Evolutionary conservation across 1,284 basidiomycete genomes (phyloP), one percentile per base, ranked within the genome.

Genomic region (Porogramme epimiltina): DNA sequence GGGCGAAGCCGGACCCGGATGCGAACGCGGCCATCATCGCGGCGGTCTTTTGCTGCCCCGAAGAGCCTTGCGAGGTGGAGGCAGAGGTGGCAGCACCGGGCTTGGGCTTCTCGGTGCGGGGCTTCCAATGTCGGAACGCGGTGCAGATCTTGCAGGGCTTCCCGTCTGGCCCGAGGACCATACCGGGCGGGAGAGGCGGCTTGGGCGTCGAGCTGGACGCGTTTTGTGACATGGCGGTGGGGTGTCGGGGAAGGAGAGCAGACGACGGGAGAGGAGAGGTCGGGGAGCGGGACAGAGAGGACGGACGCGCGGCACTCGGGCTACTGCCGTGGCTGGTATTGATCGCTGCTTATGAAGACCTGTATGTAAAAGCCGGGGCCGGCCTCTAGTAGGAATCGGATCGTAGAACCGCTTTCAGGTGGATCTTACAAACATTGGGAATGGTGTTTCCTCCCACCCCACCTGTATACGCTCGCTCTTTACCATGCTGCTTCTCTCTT

Each of bases 61-160:
- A 5, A 2, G 49, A 9, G 26, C 41, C 41, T 22, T 55, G 41
- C 15, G 28, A 31, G 28, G 28, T 8, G 28, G 13, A 6, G 28
- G 28, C 28, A 13, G 28, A 31, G 18, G 51, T 42, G 47, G 16
- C 55, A 8, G 49, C 36, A 18, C 45, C 39, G n/a, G 46, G 43
- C 43, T 49, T 45, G 20, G 51, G 25, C 45, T 57, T 45, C 61
- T 74, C 60, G 64, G 74, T 54, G 59, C 64, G 60, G 53, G 85
- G 79, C 57, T 76, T 81, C 86, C 87, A 93, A 66, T 87, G 73
- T 41, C 85, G 82, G 73, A 90, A 91, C 39, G 89, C 85, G 45
- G 85, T 91, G 69, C 93, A 94, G 34, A 90, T 85, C 74, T 93
- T 95, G 78, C 95, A 98, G 0, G 91, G 92, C 71, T 95, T 96